Percentiles rank a stretch among this genome's conserved stretches.
Conservation (phyloP, 441 rosid species). For the Erodium trifolium region DNA sequence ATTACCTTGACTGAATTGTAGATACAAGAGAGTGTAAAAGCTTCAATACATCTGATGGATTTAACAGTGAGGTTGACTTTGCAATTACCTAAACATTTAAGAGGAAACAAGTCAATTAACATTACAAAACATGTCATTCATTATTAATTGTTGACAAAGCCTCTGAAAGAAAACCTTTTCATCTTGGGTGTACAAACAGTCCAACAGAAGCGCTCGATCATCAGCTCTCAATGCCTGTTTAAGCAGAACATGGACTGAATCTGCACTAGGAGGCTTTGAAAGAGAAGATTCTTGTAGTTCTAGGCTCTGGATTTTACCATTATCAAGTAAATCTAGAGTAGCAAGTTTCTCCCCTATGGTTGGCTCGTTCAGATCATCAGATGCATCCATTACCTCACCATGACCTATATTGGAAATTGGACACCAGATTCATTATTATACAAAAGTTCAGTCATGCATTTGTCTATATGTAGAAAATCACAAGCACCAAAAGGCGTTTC, state of each 20-base stretch:
- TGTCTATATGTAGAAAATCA: not conserved
- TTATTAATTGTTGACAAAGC: not conserved
- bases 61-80: slow-evolving; percentile 63
- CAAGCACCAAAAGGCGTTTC: not conserved
- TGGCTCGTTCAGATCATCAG: slow-evolving; percentile 63
- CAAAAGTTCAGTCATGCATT: not conserved
- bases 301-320: slow-evolving; percentile 21
- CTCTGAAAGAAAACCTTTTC: slow-evolving; percentile 49
- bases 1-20: slow-evolving; percentile 66
- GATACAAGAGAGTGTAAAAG: slow-evolving; percentile 60
- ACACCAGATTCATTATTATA: slow-evolving; percentile 11
- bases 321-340: slow-evolving; percentile 40
- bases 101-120: not conserved
- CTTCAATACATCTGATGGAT: slow-evolving; percentile 67
- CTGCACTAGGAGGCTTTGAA: slow-evolving; percentile 69
- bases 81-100: slow-evolving; percentile 54
- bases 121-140: not conserved
- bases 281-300: slow-evolving; percentile 29
- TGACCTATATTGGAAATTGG: slow-evolving; percentile 29
- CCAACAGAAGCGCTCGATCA: slow-evolving; percentile 75
- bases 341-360: slow-evolving; percentile 88
- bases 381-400: slow-evolving; percentile 55
- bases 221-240: slow-evolving; percentile 85
- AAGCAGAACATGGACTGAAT: slow-evolving; percentile 69
- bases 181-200: slow-evolving; percentile 81